A percentile compares a stretch with the other conserved stretches of the same genome.
Evolutionary conservation across 345 rosid genomes (phyloP).

Genomic region (Lumnitzera racemosa): DNA sequence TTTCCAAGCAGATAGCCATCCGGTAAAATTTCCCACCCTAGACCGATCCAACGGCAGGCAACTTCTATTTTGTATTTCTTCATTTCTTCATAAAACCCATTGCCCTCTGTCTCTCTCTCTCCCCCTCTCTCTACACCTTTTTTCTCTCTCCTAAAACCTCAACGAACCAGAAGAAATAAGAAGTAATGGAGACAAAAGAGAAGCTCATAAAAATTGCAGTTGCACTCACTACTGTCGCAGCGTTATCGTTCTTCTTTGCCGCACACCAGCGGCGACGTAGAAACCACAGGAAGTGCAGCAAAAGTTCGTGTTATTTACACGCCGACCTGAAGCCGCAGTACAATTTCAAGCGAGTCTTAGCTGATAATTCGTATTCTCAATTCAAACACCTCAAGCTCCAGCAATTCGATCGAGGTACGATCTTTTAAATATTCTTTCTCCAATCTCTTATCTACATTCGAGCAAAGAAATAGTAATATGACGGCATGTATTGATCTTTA

Average conservation of each 20-base stretch:
- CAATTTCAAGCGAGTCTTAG: conserved; percentile 62
- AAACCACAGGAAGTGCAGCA: conserved; percentile 23
- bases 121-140: neutral
- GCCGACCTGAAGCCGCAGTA: conserved; percentile 63
- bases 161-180: neutral
- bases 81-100: neutral
- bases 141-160: neutral
- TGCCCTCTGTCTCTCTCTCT: neutral
- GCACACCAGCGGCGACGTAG: conserved; percentile 34
- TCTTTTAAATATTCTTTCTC: neutral
- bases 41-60: too few species aligned
- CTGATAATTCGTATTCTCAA: conserved; percentile 76
- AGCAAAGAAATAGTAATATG: neutral
- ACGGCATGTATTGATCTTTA: too few species aligned
- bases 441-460: neutral
- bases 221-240: conserved; percentile 41
- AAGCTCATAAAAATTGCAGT: conserved; percentile 33
- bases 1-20: too few species aligned
- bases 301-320: conserved; percentile 54
- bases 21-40: too few species aligned
- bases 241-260: conserved; percentile 37
- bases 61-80: neutral
- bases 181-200: conserved; percentile 28
- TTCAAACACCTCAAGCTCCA: conserved; percentile 57
- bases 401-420: conserved; percentile 14